These are phyloP conservation scores for Oidium heveae DNA, from an alignment of 2,329 filamentous ascomycete genomes.

Conservation along the genomic window DNA sequence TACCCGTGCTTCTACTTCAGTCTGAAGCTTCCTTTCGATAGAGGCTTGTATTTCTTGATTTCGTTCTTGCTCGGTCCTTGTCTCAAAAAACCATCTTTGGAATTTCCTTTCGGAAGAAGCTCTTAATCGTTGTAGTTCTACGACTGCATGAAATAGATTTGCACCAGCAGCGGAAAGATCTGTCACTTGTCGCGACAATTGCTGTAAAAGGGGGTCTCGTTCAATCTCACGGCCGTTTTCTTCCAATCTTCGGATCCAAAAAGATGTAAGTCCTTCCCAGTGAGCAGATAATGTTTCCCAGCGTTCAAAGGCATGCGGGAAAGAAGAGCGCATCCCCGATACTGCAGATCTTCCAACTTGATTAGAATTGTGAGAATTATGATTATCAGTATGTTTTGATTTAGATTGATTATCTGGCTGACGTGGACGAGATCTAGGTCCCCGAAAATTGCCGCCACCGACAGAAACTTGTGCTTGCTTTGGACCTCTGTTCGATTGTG, in stretches of 20 bases:
- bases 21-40: conserved; percentile 48
- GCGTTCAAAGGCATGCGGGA: conserved; percentile 89
- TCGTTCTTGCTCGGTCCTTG: conserved; percentile 64
- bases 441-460: conserved; percentile 4
- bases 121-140: conserved; percentile 77
- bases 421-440: conserved; percentile 1
- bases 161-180: conserved; percentile 93
- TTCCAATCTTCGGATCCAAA: conserved; percentile 86
- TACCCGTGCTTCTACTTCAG: conserved; percentile 44
- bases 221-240: conserved; percentile 67
- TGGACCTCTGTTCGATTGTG: conserved; percentile 9
- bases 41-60: conserved; percentile 60
- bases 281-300: conserved; percentile 95
- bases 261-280: conserved; percentile 92
- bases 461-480: conserved; percentile 9
- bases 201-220: conserved; percentile 58
- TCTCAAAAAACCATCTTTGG: conserved; percentile 96
- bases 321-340: conserved; percentile 32
- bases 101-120: conserved; percentile 95
- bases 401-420: background rate
- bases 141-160: conserved; percentile 91
- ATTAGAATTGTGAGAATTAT: background rate
- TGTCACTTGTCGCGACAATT: conserved; percentile 80
- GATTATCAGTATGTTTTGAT: background rate
- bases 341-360: no score